Conservation (phyloP, 2,329 filamentous ascomycete genomes). For the Neofusicoccum cordaticola region DNA sequence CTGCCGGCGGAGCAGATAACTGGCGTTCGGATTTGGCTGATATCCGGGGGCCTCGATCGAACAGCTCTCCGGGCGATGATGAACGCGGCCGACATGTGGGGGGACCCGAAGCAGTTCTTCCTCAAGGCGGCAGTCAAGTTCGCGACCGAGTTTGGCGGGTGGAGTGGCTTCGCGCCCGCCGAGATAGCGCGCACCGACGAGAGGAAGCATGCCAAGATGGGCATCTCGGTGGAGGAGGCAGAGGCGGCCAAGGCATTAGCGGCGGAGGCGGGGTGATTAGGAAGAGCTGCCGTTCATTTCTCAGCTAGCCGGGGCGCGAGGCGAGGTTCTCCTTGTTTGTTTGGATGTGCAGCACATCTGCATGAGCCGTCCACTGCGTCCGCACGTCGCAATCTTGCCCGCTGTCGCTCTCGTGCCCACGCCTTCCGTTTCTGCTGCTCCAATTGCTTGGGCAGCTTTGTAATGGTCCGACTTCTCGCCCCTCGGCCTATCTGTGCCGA, state of each 20-base stretch:
- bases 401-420: no score
- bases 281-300: neutral
- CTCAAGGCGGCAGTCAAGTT: constrained; percentile 69
- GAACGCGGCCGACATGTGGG: constrained; percentile 73
- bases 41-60: neutral
- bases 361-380: no score
- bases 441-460: neutral
- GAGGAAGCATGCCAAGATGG: neutral
- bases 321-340: no score
- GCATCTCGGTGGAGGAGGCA: neutral
- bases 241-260: neutral
- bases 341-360: no score
- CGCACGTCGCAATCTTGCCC: no score
- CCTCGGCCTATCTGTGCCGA: neutral
- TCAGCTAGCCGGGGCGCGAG: no score
- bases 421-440: no score
- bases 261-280: neutral
- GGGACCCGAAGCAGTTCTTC: constrained; percentile 64
- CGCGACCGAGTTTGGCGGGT: constrained; percentile 69
- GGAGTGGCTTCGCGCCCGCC: constrained; percentile 51
- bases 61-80: constrained; percentile 70
- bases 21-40: no score
- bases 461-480: neutral
- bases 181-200: constrained; percentile 2
- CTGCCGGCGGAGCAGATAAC: no score